Conservation (phyloP, 306 rosid species). For the Echinosophora koreensis region DNA sequence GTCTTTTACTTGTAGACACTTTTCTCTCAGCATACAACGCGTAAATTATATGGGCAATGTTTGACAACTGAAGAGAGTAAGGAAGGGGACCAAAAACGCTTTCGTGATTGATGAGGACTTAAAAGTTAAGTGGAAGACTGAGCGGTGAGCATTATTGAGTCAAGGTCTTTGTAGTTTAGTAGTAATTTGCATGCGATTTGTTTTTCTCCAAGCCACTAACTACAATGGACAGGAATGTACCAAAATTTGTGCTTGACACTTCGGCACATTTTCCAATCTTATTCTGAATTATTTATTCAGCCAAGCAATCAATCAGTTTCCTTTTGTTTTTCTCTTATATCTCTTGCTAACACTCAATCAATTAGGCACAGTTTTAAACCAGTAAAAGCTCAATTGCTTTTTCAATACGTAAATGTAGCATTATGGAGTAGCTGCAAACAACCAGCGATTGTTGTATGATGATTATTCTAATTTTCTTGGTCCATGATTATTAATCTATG, state of each 20-base stretch:
- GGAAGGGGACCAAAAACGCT: constrained; percentile 22
- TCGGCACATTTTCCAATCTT: neutral
- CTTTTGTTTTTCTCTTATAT: neutral
- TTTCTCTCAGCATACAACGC: neutral
- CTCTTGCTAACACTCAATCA: neutral
- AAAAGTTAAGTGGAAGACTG: constrained; percentile 41
- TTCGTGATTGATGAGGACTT: constrained; percentile 17
- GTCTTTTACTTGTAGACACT: neutral
- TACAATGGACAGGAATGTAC: neutral
- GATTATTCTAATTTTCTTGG: constrained; percentile 16
- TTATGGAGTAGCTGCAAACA: constrained; percentile 4
- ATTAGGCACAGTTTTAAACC: constrained; percentile 24
- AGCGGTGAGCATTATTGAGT: constrained; percentile 5
- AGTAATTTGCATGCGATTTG: constrained; percentile 26
- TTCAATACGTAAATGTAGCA: constrained; percentile 18
- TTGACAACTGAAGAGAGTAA: constrained; percentile 7
- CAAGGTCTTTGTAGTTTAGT: constrained; percentile 42
- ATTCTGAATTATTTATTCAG: neutral
- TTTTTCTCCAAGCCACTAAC: constrained; percentile 12
- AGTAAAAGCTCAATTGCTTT: neutral
- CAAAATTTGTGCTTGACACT: constrained; percentile 35
- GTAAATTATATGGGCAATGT: neutral
- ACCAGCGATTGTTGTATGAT: neutral
- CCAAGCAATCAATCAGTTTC: neutral
- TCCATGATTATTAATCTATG: neutral